Base-by-base conservation (phyloP, 345 rosid genomes). In the Turritis glabra region DNA sequence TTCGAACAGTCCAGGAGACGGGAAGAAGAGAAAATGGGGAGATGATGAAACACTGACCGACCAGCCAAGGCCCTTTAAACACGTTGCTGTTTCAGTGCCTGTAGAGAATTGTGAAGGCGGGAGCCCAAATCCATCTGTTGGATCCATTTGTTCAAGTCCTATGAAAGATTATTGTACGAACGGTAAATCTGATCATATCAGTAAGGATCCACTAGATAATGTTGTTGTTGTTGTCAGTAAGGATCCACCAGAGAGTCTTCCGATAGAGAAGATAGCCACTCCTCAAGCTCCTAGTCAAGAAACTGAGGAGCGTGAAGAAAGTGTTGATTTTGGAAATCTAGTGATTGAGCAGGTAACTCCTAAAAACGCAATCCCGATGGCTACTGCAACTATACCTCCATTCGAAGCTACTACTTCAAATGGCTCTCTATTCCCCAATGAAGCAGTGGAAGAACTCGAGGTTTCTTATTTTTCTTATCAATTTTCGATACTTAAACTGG, bases 401-500 rank as follows among this genome's bases (percentile, higher is more conserved):
- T 40, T 75, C 51, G 78, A 80, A 62, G 82, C 74, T 54, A 74
- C 76, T 75, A 60, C 80, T 74, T 76, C 82, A 4, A 72, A 76
- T 73, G 63, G 78, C 80, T 68, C 80, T 64, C 56, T 73, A 21
- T 72, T 40, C 58, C 40, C 81, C 13, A 68, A 61, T 53, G 81
- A 77, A 17, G 66, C 76, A 68, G 54, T 88, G 41, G 98, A 89
- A 80, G 99, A 95, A 87, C 97, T 92, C 8, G 98, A 95, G 99
- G 99, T 95, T 60, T 37, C 41, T 59, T 12, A 3, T 46, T 6
- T 25, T 56, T 3, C 3, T 30, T 22, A 22, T 71, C 67, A 47
- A 19, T 70, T 46, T 52, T 33, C 15, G 11, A 54, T 65, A 74
- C 56, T 17, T 30, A 44, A 47, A 60, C 8, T n/a, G 14, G 46